A percentile compares a stretch with the other conserved stretches of the same genome.
phyloP scores from a whole-genome alignment of 2,329 filamentous ascomycete genomes.

The Colletotrichum tanaceti region DNA sequence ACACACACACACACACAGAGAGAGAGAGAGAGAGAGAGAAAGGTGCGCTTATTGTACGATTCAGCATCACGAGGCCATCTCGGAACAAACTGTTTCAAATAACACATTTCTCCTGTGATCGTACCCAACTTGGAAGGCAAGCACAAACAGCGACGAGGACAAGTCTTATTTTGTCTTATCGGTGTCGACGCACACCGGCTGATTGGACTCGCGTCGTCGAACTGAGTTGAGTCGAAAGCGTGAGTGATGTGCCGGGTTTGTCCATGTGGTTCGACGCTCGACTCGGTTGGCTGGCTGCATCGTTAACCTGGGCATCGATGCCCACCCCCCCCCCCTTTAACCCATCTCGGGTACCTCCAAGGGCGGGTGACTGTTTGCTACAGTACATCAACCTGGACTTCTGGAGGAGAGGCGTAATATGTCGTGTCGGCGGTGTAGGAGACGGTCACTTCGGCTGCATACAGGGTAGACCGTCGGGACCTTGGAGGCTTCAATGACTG shows the following conservation, averaged over 20 bases:
- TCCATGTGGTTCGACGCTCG: not conserved
- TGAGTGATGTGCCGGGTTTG: not conserved
- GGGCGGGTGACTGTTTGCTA: constrained; percentile 11
- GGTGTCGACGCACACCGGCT: too few relatives aligned
- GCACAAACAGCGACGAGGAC: constrained; percentile 3
- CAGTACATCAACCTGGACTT: too few relatives aligned
- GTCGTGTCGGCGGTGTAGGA: not conserved
- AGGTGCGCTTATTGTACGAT: constrained; percentile 28
- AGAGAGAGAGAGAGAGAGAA: too few relatives aligned
- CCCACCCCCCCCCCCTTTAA: not conserved
- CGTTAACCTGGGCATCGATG: not conserved
- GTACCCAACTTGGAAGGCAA: not conserved
- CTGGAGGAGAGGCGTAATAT: too few relatives aligned
- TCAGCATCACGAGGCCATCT: constrained; percentile 12
- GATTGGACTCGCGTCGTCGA: not conserved
- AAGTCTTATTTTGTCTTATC: not conserved
- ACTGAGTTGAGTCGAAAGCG: not conserved
- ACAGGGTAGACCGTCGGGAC: not conserved
- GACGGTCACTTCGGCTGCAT: not conserved
- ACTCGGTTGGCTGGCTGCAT: not conserved
- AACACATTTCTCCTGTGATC: too few relatives aligned
- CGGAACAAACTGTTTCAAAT: constrained; percentile 33
- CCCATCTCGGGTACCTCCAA: not conserved
- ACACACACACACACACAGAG: too few relatives aligned
- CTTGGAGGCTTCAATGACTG: constrained; percentile 26